phyloP scores from a whole-genome alignment of 768 basidiomycete genomes.

The Tylopilus subfusipes region DNA sequence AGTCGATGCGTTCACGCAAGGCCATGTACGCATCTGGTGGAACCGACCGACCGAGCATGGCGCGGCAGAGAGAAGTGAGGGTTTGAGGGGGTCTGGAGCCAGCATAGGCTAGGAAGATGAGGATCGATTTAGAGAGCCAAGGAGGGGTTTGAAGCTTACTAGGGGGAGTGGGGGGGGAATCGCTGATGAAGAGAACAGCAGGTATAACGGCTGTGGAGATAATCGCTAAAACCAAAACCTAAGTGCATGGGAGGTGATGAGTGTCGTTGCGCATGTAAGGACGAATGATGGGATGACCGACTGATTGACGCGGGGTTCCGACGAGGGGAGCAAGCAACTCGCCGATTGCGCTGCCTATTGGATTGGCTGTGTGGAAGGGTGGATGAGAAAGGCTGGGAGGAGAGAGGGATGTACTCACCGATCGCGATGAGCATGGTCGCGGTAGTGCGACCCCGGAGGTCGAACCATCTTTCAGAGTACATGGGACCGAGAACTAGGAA shows the following conservation, averaged over 20 bases:
- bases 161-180: slow-evolving; percentile 71
- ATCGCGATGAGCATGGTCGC: slow-evolving; percentile 63
- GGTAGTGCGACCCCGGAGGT: slow-evolving; percentile 69
- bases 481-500: slow-evolving; percentile 78
- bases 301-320: slow-evolving; percentile 53
- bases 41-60: slow-evolving; percentile 45
- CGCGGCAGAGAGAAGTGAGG: slow-evolving; percentile 50
- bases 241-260: not conserved
- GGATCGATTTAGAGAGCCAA: not conserved
- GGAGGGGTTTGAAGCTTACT: slow-evolving; percentile 42
- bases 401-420: slow-evolving; percentile 25
- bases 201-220: slow-evolving; percentile 63
- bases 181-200: slow-evolving; percentile 53
- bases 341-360: slow-evolving; percentile 68
- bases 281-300: slow-evolving; percentile 32
- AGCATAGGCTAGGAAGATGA: slow-evolving; percentile 51
- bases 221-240: slow-evolving; percentile 72
- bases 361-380: slow-evolving; percentile 50
- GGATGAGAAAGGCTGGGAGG: not conserved
- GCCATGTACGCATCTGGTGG: slow-evolving; percentile 54
- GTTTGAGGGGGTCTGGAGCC: slow-evolving; percentile 59
- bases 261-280: not conserved
- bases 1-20: slow-evolving; percentile 64
- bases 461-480: slow-evolving; percentile 84
- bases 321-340: slow-evolving; percentile 69